Evolutionary conservation across 495 filamentous ascomycete species (phyloP).

Genomic region (Paragyromitra xinjiangensis): DNA sequence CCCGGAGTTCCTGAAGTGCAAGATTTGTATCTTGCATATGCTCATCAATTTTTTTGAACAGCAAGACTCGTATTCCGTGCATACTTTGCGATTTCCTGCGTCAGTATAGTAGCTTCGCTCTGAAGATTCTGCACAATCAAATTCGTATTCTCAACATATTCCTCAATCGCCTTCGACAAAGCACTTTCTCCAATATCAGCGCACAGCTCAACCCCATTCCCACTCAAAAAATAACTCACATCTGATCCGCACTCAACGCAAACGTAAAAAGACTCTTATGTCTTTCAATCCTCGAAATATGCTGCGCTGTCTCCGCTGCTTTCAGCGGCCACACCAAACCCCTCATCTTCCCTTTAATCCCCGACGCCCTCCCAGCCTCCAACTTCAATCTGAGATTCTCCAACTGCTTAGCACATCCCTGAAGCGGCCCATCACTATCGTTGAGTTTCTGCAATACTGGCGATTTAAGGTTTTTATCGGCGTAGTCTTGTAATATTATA

Average conservation of each 20-base stretch:
- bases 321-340: constrained; percentile 8
- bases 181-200: background rate
- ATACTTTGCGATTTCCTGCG: background rate
- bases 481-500: background rate
- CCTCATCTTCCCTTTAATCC: background rate
- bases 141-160: background rate
- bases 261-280: constrained; percentile 1
- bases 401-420: background rate
- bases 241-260: background rate
- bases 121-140: background rate
- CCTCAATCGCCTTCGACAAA: background rate
- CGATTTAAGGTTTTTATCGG: background rate
- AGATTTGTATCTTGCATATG: background rate
- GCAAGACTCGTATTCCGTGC: background rate
- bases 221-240: background rate
- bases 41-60: background rate
- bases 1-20: background rate
- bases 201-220: background rate
- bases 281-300: constrained; percentile 6
- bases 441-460: background rate
- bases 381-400: background rate
- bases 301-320: background rate
- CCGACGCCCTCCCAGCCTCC: background rate
- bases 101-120: background rate
- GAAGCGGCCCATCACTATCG: background rate